A percentile compares a stretch with the other conserved stretches of the same genome.
Conservation (phyloP, 2,329 filamentous ascomycete genomes). For the Cladosporium sphaerospermum region DNA sequence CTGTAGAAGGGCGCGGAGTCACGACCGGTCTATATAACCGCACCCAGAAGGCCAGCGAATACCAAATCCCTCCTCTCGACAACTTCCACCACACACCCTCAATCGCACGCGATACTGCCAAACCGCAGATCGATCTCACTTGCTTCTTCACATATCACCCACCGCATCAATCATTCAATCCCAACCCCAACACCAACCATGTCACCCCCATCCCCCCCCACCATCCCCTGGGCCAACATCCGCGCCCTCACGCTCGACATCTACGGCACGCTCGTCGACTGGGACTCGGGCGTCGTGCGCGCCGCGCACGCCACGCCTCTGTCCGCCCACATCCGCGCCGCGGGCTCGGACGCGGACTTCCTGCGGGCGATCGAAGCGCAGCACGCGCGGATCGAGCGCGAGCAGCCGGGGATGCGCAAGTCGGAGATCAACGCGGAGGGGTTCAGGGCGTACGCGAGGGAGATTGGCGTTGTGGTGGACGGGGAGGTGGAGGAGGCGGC, state of each 20-base stretch:
- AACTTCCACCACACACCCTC: too few species aligned
- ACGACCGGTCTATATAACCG: too few species aligned
- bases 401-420: constrained; percentile 55
- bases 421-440: constrained; percentile 42
- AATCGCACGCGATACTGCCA: too few species aligned
- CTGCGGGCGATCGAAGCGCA: constrained; percentile 41
- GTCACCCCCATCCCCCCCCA: neutral
- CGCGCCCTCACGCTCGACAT: constrained; percentile 65
- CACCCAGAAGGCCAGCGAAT: too few species aligned
- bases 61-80: too few species aligned
- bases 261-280: constrained; percentile 75
- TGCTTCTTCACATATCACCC: too few species aligned
- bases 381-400: constrained; percentile 45
- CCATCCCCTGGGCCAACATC: constrained; percentile 24
- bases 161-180: too few species aligned
- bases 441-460: constrained; percentile 24
- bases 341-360: constrained; percentile 35
- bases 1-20: neutral
- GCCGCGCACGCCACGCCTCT: constrained; percentile 46
- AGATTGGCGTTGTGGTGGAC: constrained; percentile 40
- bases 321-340: constrained; percentile 38
- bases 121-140: too few species aligned
- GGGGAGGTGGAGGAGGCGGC: constrained; percentile 40
- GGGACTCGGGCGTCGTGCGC: constrained; percentile 58
- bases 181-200: neutral